These are phyloP conservation scores for Aschersonia sp. DNA, from an alignment of 2,329 filamentous ascomycete genomes.

Conservation along the genomic window DNA sequence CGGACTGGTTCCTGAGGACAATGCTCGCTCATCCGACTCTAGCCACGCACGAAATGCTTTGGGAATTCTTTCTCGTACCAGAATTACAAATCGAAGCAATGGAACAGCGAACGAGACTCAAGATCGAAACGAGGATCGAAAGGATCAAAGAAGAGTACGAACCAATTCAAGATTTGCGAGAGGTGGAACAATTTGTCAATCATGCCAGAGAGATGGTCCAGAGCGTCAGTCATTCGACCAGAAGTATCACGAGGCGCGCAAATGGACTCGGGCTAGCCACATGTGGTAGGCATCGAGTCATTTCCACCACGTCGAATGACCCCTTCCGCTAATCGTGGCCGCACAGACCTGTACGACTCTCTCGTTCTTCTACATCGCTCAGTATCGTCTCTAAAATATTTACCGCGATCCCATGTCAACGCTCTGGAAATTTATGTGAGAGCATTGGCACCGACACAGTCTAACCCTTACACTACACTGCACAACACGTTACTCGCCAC, in stretches of 20 bases:
- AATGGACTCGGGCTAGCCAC: slow-evolving; percentile 56
- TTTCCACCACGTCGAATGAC: neutral
- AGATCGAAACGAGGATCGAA: slow-evolving; percentile 70
- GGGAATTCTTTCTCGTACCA: slow-evolving; percentile 97
- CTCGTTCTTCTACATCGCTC: slow-evolving; percentile 38
- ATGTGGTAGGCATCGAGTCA: slow-evolving; percentile 30
- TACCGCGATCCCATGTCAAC: slow-evolving; percentile 52
- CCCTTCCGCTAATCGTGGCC: neutral
- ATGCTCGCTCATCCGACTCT: slow-evolving; percentile 85
- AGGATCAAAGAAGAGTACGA: slow-evolving; percentile 81
- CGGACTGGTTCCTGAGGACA: slow-evolving; percentile 80
- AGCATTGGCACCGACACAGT: slow-evolving; percentile 51
- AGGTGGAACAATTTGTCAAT: slow-evolving; percentile 86
- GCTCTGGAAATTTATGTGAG: slow-evolving; percentile 62
- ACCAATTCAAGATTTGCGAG: slow-evolving; percentile 67
- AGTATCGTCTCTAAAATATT: slow-evolving; percentile 44
- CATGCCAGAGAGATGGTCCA: slow-evolving; percentile 84
- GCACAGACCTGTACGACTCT: slow-evolving; percentile 53
- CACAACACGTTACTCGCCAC: slow-evolving; percentile 66
- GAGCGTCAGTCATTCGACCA: slow-evolving; percentile 69
- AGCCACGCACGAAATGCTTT: slow-evolving; percentile 87
- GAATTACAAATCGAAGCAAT: slow-evolving; percentile 86
- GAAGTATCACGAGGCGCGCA: slow-evolving; percentile 65
- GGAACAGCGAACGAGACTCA: slow-evolving; percentile 73
- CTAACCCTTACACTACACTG: slow-evolving; percentile 58